phyloP scores from a whole-genome alignment of 768 basidiomycete genomes.

The Hygrophorus russula region DNA sequence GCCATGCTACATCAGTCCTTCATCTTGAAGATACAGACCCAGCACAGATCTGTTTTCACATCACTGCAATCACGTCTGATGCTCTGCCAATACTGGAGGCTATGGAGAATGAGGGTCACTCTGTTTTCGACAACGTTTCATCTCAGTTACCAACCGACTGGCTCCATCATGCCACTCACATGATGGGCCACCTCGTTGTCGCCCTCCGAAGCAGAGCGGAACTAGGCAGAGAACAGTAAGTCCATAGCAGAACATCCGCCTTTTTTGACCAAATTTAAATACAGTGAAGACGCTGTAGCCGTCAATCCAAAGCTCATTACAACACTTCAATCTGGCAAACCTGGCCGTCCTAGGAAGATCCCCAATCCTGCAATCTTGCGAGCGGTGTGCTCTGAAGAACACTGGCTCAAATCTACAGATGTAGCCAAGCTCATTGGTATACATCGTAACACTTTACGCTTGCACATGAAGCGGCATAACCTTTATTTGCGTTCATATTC shows the following conservation, averaged over 20 bases:
- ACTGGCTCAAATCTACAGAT: background rate
- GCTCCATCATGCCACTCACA: background rate
- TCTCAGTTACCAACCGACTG: background rate
- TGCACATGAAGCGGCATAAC: background rate
- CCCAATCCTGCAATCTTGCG: background rate
- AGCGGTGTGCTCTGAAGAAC: background rate
- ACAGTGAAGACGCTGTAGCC: background rate
- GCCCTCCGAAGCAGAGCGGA: background rate
- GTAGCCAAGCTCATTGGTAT: constrained; percentile 1
- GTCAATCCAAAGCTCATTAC: background rate
- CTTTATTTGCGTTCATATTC: background rate
- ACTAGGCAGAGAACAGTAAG: background rate
- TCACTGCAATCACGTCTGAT: background rate
- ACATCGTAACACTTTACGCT: constrained; percentile 1
- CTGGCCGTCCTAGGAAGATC: constrained; percentile 1
- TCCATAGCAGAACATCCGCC: background rate
- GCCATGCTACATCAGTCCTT: background rate
- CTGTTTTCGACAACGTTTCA: background rate
- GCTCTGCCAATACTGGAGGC: background rate
- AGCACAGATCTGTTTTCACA: background rate
- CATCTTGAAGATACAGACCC: constrained; percentile 3
- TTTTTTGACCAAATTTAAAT: background rate
- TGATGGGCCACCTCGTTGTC: background rate
- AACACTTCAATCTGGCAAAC: background rate
- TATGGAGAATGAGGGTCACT: background rate